A percentile compares a stretch with the other conserved stretches of the same genome.
phyloP scores from a whole-genome alignment of 345 rosid genomes.

The Citrus cavaleriei region DNA sequence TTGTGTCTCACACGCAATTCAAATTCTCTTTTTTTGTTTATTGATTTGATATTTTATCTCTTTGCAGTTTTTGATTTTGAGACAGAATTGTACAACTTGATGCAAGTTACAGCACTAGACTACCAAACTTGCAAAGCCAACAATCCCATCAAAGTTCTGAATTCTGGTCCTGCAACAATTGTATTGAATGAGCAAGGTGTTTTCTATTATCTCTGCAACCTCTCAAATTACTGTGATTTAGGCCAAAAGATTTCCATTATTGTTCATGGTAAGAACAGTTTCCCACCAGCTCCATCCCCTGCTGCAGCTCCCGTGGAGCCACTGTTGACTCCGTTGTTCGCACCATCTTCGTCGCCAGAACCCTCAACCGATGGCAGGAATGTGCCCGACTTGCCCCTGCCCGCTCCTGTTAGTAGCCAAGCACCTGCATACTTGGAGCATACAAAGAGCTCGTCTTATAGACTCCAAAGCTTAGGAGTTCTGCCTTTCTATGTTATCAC shows the following conservation, averaged over 20 bases:
- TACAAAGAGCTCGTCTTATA: neutral
- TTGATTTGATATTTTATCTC: neutral
- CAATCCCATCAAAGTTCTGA: constrained; percentile 24
- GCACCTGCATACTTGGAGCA: neutral
- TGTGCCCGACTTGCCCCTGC: neutral
- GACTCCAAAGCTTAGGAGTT: neutral
- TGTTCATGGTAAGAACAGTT: constrained; percentile 5
- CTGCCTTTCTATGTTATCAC: neutral
- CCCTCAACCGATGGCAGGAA: neutral
- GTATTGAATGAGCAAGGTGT: constrained; percentile 18
- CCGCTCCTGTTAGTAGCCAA: neutral
- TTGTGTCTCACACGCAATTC: neutral
- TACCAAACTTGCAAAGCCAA: constrained; percentile 26
- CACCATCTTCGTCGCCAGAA: neutral
- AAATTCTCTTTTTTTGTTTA: neutral
- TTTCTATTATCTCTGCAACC: constrained; percentile 41
- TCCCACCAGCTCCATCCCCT: neutral
- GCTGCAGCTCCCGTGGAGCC: neutral
- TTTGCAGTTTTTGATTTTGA: constrained; percentile 32
- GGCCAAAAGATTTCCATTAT: constrained; percentile 35
- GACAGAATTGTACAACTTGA: constrained; percentile 27
- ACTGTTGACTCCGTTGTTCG: neutral
- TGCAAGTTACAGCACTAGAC: constrained; percentile 37
- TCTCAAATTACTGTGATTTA: constrained; percentile 37
- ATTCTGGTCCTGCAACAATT: constrained; percentile 26